phyloP scores from a whole-genome alignment of 257 asterid genomes.

The Solanum piurae region DNA sequence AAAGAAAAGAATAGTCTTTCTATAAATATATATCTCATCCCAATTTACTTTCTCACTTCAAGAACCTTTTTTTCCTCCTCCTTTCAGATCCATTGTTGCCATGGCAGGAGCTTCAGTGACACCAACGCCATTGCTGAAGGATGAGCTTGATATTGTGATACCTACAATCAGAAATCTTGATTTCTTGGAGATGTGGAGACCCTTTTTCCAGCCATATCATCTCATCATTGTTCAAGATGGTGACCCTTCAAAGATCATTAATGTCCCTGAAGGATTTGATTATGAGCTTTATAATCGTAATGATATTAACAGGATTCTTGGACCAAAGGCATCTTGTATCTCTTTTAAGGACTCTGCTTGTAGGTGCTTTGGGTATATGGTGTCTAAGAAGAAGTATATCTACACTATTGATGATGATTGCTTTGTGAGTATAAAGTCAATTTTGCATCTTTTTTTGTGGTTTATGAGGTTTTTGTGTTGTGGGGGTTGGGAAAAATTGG shows the following conservation, averaged over 20 bases:
- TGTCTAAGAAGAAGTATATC: constrained; percentile 11
- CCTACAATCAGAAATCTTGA: constrained; percentile 8
- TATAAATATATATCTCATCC: background rate
- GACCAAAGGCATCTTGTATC: constrained; percentile 4
- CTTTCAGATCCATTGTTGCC: background rate
- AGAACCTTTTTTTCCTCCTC: background rate
- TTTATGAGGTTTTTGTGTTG: background rate
- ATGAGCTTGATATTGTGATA: constrained; percentile 4
- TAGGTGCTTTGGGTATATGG: constrained; percentile 8
- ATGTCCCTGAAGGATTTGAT: constrained; percentile 5
- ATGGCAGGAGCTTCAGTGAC: background rate
- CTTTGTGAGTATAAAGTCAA: background rate
- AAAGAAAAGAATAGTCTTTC: background rate
- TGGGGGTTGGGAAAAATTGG: background rate
- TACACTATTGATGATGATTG: constrained; percentile 8
- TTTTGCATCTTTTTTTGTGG: background rate
- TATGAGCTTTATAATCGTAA: constrained; percentile 2
- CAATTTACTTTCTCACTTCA: background rate
- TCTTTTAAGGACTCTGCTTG: constrained; percentile 12
- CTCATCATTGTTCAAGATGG: constrained; percentile 10
- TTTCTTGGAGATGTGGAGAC: constrained; percentile 10
- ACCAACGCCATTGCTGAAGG: constrained; percentile 4
- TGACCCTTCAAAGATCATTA: constrained; percentile 7
- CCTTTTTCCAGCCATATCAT: background rate
- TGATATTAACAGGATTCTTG: constrained; percentile 10